phyloP scores from a whole-genome alignment of 129 eudicot species.

The Saussurea involucrata region DNA sequence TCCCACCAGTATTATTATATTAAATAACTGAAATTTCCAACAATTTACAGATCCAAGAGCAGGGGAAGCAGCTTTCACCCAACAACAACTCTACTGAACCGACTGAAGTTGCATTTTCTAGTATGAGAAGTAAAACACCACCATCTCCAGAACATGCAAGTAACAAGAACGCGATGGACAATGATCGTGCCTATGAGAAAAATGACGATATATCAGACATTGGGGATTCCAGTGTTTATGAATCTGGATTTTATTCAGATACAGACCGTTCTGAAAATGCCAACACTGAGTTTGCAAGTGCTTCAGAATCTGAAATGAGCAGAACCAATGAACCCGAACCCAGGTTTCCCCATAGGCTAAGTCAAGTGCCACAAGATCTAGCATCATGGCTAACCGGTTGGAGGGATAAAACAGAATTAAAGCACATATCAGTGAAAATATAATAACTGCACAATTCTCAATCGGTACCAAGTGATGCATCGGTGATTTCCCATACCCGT shows the following conservation, averaged over 20 bases:
- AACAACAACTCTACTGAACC: conserved; percentile 17
- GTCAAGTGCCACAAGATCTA: too few species aligned
- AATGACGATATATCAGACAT: conserved; percentile 39
- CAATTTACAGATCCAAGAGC: conserved; percentile 20
- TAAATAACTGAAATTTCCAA: conserved; percentile 12
- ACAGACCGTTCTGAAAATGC: neutral
- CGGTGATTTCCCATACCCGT: too few species aligned
- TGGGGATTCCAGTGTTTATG: conserved; percentile 44
- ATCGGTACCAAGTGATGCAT: too few species aligned
- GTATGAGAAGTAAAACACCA: conserved; percentile 15
- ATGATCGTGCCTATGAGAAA: conserved; percentile 13
- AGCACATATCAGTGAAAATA: too few species aligned
- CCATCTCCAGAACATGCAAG: neutral
- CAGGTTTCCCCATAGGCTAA: too few species aligned
- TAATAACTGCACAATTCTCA: too few species aligned
- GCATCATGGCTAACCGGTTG: too few species aligned
- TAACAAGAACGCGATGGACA: neutral
- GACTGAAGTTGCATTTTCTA: neutral
- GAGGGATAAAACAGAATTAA: too few species aligned
- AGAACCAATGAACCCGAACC: too few species aligned
- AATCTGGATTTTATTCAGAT: neutral
- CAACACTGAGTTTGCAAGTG: conserved; percentile 5
- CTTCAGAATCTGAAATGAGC: too few species aligned
- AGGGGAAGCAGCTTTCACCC: neutral
- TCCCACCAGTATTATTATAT: too few species aligned